phyloP scores from a whole-genome alignment of 345 rosid species.

The Turritis glabra region DNA sequence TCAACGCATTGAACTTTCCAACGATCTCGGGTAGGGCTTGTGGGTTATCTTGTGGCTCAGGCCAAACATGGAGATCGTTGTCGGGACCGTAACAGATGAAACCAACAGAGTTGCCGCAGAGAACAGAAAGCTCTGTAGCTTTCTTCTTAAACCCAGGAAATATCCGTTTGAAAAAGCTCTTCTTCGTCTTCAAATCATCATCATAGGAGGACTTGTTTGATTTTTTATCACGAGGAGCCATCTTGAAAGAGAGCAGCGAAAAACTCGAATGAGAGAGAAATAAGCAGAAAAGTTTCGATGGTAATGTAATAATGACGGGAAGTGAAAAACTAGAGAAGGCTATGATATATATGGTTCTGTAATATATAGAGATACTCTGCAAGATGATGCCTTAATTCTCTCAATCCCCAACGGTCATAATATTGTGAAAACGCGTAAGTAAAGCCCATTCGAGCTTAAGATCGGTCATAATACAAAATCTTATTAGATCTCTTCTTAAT shows the following conservation, averaged over 20 bases:
- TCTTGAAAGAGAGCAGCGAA: not conserved
- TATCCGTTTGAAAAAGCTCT: not conserved
- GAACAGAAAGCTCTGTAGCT: not conserved
- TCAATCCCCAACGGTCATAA: too few species aligned
- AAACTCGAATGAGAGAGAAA: too few species aligned
- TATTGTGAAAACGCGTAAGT: too few species aligned
- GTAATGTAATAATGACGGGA: too few species aligned
- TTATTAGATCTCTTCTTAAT: too few species aligned
- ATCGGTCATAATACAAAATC: too few species aligned
- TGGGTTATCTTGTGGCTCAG: not conserved
- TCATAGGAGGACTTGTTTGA: not conserved
- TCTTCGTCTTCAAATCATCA: not conserved
- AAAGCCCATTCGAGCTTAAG: too few species aligned
- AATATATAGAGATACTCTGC: too few species aligned
- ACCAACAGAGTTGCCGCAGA: not conserved
- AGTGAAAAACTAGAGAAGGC: too few species aligned
- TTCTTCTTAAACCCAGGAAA: not conserved
- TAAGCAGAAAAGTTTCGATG: too few species aligned
- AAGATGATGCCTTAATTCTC: too few species aligned
- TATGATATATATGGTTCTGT: too few species aligned
- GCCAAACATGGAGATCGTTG: slow-evolving; percentile 5
- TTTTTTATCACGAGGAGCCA: not conserved
- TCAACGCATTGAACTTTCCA: not conserved
- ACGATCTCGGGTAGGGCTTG: not conserved
- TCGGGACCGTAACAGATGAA: slow-evolving; percentile 4